Percentiles rank a stretch among this genome's conserved stretches.
phyloP scores from a whole-genome alignment of 2,329 filamentous ascomycete genomes.

The Aspergillus alliaceus region DNA sequence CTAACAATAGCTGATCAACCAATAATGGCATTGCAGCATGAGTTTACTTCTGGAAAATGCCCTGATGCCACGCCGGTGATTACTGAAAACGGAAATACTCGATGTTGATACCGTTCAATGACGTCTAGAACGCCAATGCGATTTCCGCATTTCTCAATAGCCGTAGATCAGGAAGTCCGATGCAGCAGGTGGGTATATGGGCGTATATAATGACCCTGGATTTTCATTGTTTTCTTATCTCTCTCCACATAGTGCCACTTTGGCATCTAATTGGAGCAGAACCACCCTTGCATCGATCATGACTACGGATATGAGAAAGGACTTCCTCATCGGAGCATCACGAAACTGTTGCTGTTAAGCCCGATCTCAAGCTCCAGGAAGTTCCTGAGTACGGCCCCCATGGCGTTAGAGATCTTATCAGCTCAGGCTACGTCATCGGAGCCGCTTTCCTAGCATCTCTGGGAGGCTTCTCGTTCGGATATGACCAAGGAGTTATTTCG shows the following conservation, averaged over 20 bases:
- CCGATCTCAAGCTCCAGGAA: background rate
- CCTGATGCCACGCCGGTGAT: background rate
- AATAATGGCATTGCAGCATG: background rate
- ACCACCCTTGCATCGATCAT: background rate
- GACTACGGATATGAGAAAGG: background rate
- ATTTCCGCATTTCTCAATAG: background rate
- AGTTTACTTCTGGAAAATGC: background rate
- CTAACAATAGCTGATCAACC: background rate
- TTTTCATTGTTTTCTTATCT: background rate
- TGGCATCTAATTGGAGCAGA: background rate
- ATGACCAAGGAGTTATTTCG: conserved; percentile 47
- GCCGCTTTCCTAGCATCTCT: conserved; percentile 45
- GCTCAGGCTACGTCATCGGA: conserved; percentile 42
- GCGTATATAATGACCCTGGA: background rate
- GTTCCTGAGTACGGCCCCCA: conserved; percentile 24
- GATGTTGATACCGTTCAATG: background rate
- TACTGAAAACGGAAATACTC: background rate
- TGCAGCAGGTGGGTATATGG: background rate
- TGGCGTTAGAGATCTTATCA: conserved; percentile 33
- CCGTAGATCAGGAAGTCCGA: background rate
- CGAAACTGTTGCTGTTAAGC: background rate
- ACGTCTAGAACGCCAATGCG: background rate
- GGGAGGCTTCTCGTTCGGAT: conserved; percentile 43
- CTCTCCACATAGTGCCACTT: background rate
- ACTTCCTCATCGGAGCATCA: background rate